Evolutionary conservation across 148 eudicot genomes (phyloP).

Genomic region (Rhododendron williamsianum): DNA sequence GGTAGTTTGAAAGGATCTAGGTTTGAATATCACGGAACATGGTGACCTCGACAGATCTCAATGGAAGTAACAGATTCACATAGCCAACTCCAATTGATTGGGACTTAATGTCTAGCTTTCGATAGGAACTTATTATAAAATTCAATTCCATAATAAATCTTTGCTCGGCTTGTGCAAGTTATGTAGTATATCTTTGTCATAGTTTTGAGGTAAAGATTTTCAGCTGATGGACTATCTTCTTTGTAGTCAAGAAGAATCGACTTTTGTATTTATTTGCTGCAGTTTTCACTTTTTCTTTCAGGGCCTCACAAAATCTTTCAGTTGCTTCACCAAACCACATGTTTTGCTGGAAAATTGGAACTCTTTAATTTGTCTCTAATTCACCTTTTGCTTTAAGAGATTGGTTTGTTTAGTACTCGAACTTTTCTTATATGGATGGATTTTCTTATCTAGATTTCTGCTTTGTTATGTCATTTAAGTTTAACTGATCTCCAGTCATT

Average conservation of each 20-base stretch:
- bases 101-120: neutral
- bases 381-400: neutral
- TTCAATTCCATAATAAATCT: neutral
- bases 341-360: neutral
- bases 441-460: neutral
- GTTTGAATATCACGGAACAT: neutral
- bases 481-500: neutral
- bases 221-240: neutral
- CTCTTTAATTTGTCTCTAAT: neutral
- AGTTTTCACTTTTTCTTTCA: neutral
- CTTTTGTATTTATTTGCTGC: neutral
- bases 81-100: neutral
- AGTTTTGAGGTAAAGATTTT: neutral
- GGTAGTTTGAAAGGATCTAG: neutral
- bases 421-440: neutral
- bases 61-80: neutral
- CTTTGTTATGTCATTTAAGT: neutral
- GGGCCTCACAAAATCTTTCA: neutral
- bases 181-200: neutral
- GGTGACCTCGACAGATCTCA: neutral
- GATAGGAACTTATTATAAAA: neutral
- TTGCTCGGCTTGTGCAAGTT: neutral
- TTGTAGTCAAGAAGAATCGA: neutral
- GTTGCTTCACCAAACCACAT: slow-evolving; percentile 1
- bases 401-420: neutral